These are phyloP conservation scores for Clitopilus hobsonii DNA, from an alignment of 768 basidiomycete species.

Conservation along the genomic window DNA sequence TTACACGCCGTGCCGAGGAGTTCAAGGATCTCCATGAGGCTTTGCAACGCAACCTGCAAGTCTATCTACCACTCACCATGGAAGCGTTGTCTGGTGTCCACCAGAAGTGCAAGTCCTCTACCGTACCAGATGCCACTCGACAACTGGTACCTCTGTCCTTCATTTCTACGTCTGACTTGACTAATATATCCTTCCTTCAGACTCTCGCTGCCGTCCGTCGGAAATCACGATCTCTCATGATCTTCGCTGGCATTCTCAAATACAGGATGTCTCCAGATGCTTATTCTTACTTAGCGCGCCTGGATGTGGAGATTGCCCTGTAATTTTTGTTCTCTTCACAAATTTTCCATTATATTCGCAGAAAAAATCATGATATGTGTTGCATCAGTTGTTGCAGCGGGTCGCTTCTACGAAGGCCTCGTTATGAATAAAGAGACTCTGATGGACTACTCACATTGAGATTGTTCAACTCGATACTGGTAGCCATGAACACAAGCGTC, in stretches of 20 bases:
- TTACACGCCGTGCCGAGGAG: slow-evolving; percentile 82
- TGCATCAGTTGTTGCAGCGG: not conserved
- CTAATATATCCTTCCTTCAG: slow-evolving; percentile 27
- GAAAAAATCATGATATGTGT: not conserved
- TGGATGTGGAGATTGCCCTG: slow-evolving; percentile 84
- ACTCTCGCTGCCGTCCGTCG: slow-evolving; percentile 63
- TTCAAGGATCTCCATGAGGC: slow-evolving; percentile 86
- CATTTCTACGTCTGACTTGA: not conserved
- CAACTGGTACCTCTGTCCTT: slow-evolving; percentile 64
- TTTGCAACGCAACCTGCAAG: slow-evolving; percentile 84
- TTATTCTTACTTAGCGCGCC: slow-evolving; percentile 79
- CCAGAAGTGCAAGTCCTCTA: slow-evolving; percentile 66
- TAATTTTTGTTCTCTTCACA: slow-evolving; percentile 21
- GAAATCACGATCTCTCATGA: slow-evolving; percentile 82
- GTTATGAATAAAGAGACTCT: not conserved
- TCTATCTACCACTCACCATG: slow-evolving; percentile 88
- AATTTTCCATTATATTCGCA: not conserved
- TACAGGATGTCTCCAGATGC: slow-evolving; percentile 90
- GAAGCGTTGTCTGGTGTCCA: slow-evolving; percentile 83
- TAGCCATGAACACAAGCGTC: slow-evolving; percentile 4
- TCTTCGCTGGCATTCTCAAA: slow-evolving; percentile 83
- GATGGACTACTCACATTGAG: not conserved
- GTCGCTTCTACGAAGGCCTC: not conserved
- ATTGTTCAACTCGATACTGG: not conserved
- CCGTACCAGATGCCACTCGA: slow-evolving; percentile 67